Conservation (phyloP, 108 stramenopile species). For the Cyclotella sp. region DNA sequence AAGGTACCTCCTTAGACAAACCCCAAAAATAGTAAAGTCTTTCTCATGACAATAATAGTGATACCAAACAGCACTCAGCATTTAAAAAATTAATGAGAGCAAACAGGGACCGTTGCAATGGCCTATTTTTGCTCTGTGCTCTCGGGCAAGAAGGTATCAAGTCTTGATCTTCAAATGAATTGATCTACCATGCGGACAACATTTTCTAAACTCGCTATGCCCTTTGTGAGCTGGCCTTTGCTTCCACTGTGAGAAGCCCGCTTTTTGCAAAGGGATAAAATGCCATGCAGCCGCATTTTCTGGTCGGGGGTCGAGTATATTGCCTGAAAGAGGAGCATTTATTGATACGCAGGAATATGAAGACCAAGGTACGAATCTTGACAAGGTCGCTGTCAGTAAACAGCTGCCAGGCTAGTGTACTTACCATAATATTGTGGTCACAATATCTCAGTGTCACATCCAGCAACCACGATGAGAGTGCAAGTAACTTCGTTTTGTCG, state of each 20-base stretch:
- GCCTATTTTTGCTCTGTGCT: too few species aligned
- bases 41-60: too few species aligned
- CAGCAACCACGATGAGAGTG: slow-evolving; percentile 33
- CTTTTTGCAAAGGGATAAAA: slow-evolving; percentile 30
- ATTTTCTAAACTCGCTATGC: slow-evolving; percentile 33
- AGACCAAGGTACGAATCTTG: background rate
- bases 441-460: slow-evolving; percentile 16
- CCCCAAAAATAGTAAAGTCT: too few species aligned
- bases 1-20: too few species aligned
- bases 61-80: too few species aligned
- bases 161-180: background rate
- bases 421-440: slow-evolving; percentile 8
- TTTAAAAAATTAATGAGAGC: too few species aligned
- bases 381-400: background rate
- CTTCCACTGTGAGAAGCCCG: slow-evolving; percentile 10
- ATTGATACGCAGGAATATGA: background rate
- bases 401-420: background rate
- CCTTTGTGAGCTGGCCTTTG: slow-evolving; percentile 2
- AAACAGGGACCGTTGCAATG: too few species aligned
- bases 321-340: background rate
- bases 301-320: slow-evolving; percentile 27
- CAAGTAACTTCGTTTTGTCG: slow-evolving; percentile 60
- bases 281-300: slow-evolving; percentile 22
- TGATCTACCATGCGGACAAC: slow-evolving; percentile 9
- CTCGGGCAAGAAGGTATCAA: too few species aligned